phyloP scores from a whole-genome alignment of 306 rosid genomes.

The Cucurbita ficifolia region DNA sequence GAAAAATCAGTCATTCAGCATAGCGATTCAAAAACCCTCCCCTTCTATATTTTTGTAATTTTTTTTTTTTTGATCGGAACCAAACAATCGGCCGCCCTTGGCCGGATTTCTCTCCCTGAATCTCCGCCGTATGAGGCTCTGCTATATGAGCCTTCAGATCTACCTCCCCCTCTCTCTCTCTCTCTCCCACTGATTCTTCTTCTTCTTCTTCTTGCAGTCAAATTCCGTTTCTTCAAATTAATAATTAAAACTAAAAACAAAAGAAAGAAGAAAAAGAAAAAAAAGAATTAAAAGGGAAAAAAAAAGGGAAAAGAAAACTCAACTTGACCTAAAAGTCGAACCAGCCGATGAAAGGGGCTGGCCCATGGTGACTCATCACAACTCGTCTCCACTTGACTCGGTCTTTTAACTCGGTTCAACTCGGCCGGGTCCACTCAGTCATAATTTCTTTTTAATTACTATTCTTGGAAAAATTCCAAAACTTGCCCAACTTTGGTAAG shows the following conservation, averaged over 20 bases:
- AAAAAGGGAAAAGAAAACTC: constrained; percentile 10
- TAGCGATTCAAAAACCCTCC: neutral
- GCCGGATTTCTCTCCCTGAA: constrained; percentile 7
- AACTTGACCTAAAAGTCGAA: constrained; percentile 40
- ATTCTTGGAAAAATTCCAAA: neutral
- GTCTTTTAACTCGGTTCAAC: neutral
- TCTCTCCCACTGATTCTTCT: constrained; percentile 19
- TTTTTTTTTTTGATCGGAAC: neutral
- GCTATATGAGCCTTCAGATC: constrained; percentile 29
- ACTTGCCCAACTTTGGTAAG: neutral
- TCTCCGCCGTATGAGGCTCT: neutral
- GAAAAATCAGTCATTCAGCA: constrained; percentile 9
- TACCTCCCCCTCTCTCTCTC: constrained; percentile 10
- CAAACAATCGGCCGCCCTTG: neutral
- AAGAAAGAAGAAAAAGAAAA: neutral
- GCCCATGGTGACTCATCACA: constrained; percentile 30
- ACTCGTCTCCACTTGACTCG: constrained; percentile 10
- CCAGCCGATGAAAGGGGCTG: constrained; percentile 14
- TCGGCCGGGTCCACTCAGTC: neutral
- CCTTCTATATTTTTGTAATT: neutral
- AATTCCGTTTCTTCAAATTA: constrained; percentile 26
- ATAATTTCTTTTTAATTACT: neutral
- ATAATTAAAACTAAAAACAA: neutral
- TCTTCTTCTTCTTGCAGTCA: constrained; percentile 35
- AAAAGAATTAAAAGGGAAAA: neutral